These are phyloP conservation scores for Hirsutella minnesotensis DNA, from an alignment of 2,329 filamentous ascomycete species.

Conservation along the genomic window DNA sequence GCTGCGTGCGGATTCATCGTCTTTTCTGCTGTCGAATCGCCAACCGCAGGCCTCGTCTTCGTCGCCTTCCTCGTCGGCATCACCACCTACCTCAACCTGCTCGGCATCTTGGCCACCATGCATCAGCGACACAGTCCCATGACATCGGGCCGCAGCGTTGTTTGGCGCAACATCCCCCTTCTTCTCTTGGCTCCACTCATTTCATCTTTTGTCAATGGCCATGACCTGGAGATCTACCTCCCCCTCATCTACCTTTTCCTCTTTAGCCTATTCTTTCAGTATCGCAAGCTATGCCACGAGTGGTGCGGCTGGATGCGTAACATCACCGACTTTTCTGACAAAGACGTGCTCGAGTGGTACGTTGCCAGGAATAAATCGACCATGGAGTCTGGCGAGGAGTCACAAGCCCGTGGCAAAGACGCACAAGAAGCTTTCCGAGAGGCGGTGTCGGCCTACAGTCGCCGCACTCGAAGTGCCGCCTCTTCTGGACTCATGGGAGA, in stretches of 20 bases:
- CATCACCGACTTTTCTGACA: conserved; percentile 34
- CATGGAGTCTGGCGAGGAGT: conserved; percentile 7
- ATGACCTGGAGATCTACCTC: conserved; percentile 46
- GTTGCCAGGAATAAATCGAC: conserved; percentile 15
- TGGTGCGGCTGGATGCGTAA: conserved; percentile 48
- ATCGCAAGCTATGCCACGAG: conserved; percentile 39
- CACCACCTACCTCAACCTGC: conserved; percentile 44
- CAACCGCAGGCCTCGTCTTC: conserved; percentile 39
- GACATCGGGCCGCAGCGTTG: conserved; percentile 42
- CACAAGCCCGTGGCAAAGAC: conserved; percentile 4
- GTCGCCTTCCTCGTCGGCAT: conserved; percentile 46
- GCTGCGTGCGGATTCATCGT: conserved; percentile 34
- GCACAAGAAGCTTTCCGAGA: conserved; percentile 19
- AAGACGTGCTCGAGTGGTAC: conserved; percentile 39
- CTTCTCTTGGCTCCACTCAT: conserved; percentile 45
- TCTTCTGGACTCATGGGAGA: conserved; percentile 2
- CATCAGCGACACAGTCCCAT: conserved; percentile 42
- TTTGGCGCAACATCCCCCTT: conserved; percentile 42
- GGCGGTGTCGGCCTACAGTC: conserved; percentile 18
- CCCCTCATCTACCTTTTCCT: conserved; percentile 42
- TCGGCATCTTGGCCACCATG: conserved; percentile 41
- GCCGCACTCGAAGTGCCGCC: conserved; percentile 4
- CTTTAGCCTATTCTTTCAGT: conserved; percentile 34
- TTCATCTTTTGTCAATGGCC: conserved; percentile 35
- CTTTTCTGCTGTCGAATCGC: conserved; percentile 31